Percentiles rank a stretch among this genome's conserved stretches.
Evolutionary conservation across 495 filamentous ascomycete genomes (phyloP).

Genomic region (Tuber umbilicatum): DNA sequence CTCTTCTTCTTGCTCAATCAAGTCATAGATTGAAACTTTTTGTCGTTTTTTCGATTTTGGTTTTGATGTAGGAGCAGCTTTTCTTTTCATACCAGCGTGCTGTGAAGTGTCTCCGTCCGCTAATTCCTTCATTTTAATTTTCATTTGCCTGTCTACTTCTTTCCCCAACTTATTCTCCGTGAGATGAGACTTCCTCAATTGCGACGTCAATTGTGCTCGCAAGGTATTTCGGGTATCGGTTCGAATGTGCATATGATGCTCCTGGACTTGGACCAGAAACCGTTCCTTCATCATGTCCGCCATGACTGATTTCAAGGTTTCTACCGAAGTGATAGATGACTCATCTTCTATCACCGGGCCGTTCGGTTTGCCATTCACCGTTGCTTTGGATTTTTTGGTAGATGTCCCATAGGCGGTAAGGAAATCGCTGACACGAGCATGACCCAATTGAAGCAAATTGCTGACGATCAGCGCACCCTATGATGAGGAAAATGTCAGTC

Average conservation of each 20-base stretch:
- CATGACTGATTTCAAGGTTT: constrained; percentile 39
- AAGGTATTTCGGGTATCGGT: constrained; percentile 46
- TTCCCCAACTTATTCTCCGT: constrained; percentile 54
- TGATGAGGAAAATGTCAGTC: constrained; percentile 4
- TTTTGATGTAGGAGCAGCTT: constrained; percentile 45
- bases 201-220: constrained; percentile 45
- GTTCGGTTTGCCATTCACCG: constrained; percentile 4
- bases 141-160: constrained; percentile 51
- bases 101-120: constrained; percentile 43
- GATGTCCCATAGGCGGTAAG: constrained; percentile 36
- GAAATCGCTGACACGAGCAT: constrained; percentile 67
- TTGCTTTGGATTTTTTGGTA: constrained; percentile 14
- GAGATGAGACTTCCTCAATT: constrained; percentile 43
- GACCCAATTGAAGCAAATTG: constrained; percentile 68
- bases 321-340: constrained; percentile 26
- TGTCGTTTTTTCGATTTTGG: constrained; percentile 39
- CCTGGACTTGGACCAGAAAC: constrained; percentile 38
- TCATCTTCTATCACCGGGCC: constrained; percentile 10
- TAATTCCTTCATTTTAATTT: constrained; percentile 51
- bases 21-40: constrained; percentile 36
- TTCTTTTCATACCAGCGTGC: constrained; percentile 49
- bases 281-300: constrained; percentile 35
- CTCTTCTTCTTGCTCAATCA: constrained; percentile 37
- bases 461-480: constrained; percentile 64
- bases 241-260: constrained; percentile 37